Evolutionary conservation across 129 eudicot genomes (phyloP).

Genomic region (Dittrichia graveolens): DNA sequence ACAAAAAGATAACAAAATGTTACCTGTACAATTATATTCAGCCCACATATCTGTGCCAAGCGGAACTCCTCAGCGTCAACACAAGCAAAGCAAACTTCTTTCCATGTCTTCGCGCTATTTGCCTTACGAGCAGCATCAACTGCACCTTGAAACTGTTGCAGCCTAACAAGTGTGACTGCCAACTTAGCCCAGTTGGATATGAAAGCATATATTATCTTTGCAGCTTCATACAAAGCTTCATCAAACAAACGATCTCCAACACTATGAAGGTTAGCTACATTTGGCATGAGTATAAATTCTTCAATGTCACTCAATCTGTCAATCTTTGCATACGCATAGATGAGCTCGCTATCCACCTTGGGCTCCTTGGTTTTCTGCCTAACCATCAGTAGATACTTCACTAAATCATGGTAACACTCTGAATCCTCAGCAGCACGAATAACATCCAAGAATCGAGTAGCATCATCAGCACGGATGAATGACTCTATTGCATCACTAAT

Average conservation of each 20-base stretch:
- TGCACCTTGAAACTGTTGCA: constrained; percentile 93
- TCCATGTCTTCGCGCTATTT: constrained; percentile 94
- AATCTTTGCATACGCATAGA: constrained; percentile 91
- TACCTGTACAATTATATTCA: constrained; percentile 91
- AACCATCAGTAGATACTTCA: constrained; percentile 84
- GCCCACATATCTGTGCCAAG: constrained; percentile 96
- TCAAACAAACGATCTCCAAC: constrained; percentile 96
- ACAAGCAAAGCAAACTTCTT: constrained; percentile 97
- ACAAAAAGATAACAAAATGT: constrained; percentile 2
- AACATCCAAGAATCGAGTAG: constrained; percentile 84
- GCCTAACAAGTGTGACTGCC: constrained; percentile 80
- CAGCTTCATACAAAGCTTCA: constrained; percentile 90
- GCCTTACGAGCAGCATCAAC: constrained; percentile 99
- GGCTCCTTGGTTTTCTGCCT: constrained; percentile 95
- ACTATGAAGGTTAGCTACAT: constrained; percentile 87
- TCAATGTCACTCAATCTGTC: constrained; percentile 88
- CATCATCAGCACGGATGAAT: constrained; percentile 92
- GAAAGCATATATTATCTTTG: constrained; percentile 92
- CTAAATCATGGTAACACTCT: constrained; percentile 77
- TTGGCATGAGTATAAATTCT: constrained; percentile 94
- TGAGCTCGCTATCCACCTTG: constrained; percentile 91
- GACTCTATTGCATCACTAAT: constrained; percentile 98
- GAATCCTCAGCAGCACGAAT: constrained; percentile 78
- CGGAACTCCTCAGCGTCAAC: constrained; percentile 98
- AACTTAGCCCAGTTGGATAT: constrained; percentile 95